A percentile compares a stretch with the other conserved stretches of the same genome.
Conservation (phyloP, 306 rosid species). For the Cucurbita pepo region DNA sequence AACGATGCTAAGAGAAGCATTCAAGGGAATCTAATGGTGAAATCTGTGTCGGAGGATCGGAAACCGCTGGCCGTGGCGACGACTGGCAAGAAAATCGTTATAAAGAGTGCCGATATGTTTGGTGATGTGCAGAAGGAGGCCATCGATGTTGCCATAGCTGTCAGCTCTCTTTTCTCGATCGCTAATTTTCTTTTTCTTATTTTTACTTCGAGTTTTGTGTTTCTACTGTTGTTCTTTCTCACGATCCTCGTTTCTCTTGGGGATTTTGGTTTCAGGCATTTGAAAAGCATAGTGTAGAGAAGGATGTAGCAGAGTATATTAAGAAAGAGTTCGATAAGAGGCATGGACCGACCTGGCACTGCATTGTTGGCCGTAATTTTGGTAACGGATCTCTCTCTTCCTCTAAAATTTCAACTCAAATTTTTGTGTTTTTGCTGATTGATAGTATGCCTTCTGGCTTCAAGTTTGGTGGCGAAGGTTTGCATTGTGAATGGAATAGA, state of each 20-base stretch:
- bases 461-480: not conserved
- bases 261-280: slow-evolving; percentile 44
- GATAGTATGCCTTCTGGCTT: not conserved
- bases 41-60: slow-evolving; percentile 50
- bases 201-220: not conserved
- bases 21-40: slow-evolving; percentile 29
- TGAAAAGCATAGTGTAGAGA: slow-evolving; percentile 74
- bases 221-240: not conserved
- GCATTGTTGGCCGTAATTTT: slow-evolving; percentile 92
- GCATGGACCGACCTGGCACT: slow-evolving; percentile 96
- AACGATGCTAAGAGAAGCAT: slow-evolving; percentile 50
- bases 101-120: slow-evolving; percentile 87
- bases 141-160: slow-evolving; percentile 75
- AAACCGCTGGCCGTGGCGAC: slow-evolving; percentile 31
- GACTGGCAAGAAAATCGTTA: slow-evolving; percentile 50
- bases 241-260: not conserved
- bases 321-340: slow-evolving; percentile 87
- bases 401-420: not conserved
- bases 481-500: not conserved
- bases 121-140: slow-evolving; percentile 85
- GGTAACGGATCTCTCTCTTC: slow-evolving; percentile 28
- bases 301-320: slow-evolving; percentile 79
- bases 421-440: not conserved
- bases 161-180: slow-evolving; percentile 13
- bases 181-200: not conserved